Percentiles rank a stretch among this genome's conserved stretches.
These are phyloP conservation scores for Citrus reticulata DNA, from an alignment of 345 rosid genomes.

Conservation along the genomic window DNA sequence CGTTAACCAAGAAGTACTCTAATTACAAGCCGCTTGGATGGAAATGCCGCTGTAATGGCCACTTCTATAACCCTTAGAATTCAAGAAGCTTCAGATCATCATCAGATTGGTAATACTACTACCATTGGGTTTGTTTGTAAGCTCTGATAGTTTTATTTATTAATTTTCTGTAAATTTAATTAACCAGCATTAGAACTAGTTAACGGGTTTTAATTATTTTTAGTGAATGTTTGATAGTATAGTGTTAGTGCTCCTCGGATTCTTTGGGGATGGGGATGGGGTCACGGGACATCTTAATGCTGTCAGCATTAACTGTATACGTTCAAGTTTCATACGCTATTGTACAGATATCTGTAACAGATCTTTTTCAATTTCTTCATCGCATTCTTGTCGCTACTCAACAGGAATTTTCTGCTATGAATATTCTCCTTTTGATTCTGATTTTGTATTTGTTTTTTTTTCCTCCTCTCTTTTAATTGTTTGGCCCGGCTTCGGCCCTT, in stretches of 20 bases:
- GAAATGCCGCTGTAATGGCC: constrained; percentile 77
- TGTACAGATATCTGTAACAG: neutral
- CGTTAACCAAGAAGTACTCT: constrained; percentile 52
- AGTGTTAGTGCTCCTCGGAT: neutral
- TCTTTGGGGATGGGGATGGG: neutral
- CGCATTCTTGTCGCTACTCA: neutral
- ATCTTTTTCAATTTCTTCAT: neutral
- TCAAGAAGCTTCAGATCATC: neutral
- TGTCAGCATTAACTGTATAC: neutral
- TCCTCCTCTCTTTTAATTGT: no score
- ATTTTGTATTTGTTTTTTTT: neutral
- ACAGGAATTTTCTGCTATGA: neutral
- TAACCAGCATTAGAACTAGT: neutral
- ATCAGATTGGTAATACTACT: neutral
- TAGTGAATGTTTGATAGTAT: neutral
- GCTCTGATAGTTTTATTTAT: no score
- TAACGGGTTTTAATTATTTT: neutral
- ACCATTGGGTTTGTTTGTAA: neutral
- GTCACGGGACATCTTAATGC: neutral
- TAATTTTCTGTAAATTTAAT: neutral
- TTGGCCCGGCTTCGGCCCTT: neutral
- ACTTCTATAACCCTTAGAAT: constrained; percentile 65
- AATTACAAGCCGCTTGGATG: constrained; percentile 94
- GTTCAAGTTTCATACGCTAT: neutral
- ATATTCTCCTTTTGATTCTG: neutral